Conservation (phyloP, 1,139 yeast genomes). For the Yamadazyma oceani region DNA sequence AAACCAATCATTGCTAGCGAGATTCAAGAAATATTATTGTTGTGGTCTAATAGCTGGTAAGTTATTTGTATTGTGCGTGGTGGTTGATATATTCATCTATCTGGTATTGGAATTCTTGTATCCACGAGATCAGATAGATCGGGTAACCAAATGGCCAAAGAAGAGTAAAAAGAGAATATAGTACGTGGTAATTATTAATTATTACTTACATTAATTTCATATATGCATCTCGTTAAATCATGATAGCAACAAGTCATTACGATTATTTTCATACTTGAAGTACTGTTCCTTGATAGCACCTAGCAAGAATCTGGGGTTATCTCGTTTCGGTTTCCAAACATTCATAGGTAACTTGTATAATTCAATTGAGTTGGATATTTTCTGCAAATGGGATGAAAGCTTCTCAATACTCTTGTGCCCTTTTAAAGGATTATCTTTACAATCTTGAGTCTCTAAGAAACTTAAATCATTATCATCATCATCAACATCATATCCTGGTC, state of each 20-base stretch:
- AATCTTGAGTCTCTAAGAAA: constrained; percentile 22
- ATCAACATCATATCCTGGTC: too few relatives aligned
- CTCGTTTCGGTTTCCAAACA: constrained; percentile 23
- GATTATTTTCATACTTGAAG: constrained; percentile 9
- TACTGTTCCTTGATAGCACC: constrained; percentile 13
- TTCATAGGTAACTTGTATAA: constrained; percentile 12
- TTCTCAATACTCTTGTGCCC: not conserved
- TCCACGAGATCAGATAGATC: constrained; percentile 70
- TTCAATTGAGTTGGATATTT: constrained; percentile 15
- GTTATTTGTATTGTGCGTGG: constrained; percentile 71
- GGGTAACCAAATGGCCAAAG: constrained; percentile 76
- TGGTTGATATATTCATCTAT: constrained; percentile 72
- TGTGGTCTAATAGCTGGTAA: constrained; percentile 87
- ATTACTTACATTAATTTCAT: too few relatives aligned
- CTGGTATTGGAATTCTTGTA: constrained; percentile 65
- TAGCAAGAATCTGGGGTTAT: constrained; percentile 18
- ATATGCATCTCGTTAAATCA: too few relatives aligned
- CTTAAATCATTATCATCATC: constrained; percentile 10
- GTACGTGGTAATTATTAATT: constrained; percentile 2
- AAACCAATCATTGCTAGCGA: constrained; percentile 48
- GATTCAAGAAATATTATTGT: constrained; percentile 61
- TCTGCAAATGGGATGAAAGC: constrained; percentile 16
- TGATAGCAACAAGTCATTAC: not conserved
- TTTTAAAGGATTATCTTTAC: constrained; percentile 9
- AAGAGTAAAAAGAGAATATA: constrained; percentile 12